Evolutionary conservation across 495 filamentous ascomycete species (phyloP).

Genomic region (Penicillium samsonianum): DNA sequence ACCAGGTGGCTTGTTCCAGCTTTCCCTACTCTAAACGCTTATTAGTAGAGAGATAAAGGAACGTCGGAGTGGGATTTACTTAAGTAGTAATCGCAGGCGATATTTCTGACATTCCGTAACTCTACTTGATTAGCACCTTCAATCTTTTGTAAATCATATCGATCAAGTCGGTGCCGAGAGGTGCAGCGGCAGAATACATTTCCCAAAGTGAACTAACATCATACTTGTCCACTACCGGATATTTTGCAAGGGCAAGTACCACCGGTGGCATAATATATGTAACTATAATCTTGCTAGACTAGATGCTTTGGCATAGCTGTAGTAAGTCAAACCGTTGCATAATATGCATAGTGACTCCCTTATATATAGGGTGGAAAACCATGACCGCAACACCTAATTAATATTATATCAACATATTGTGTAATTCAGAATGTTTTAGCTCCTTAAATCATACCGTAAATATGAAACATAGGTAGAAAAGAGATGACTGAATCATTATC

Average conservation of each 20-base stretch:
- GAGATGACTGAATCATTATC: conserved; percentile 64
- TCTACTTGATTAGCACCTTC: conserved; percentile 66
- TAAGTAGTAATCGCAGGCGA: conserved; percentile 35
- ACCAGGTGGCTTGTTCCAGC: conserved; percentile 64
- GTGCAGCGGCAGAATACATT: conserved; percentile 76
- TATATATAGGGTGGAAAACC: background rate
- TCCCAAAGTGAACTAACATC: conserved; percentile 70
- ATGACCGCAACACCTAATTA: background rate
- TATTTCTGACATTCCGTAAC: conserved; percentile 71
- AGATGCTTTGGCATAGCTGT: conserved; percentile 62
- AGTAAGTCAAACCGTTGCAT: conserved; percentile 59
- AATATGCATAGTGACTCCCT: background rate
- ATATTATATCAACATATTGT: background rate
- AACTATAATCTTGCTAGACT: conserved; percentile 64
- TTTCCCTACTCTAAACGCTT: conserved; percentile 55
- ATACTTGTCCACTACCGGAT: conserved; percentile 64
- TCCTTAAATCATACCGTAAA: conserved; percentile 56
- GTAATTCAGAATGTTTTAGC: too few species aligned
- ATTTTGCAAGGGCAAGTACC: conserved; percentile 66
- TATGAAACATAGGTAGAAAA: conserved; percentile 81
- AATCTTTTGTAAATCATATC: conserved; percentile 64
- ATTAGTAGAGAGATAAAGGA: background rate
- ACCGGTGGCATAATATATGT: conserved; percentile 75
- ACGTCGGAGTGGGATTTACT: background rate
- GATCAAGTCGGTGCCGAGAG: conserved; percentile 69